Evolutionary conservation across 179 eudicot genomes (phyloP).

Genomic region (Carnegiea gigantea): DNA sequence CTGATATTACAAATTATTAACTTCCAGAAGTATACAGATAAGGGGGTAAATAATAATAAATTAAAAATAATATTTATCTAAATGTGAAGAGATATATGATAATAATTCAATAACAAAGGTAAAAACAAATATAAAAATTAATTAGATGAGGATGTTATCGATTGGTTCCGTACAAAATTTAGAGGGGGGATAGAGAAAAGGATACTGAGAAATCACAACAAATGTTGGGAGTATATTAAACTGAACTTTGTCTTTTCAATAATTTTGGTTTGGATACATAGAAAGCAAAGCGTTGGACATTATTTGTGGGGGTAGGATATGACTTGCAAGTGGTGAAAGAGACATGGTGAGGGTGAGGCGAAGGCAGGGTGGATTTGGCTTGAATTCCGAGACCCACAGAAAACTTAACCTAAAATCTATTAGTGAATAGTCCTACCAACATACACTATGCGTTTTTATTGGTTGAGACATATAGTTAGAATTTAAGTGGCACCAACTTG

Average conservation of each 20-base stretch:
- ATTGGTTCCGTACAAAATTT: neutral
- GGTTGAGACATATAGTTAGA: neutral
- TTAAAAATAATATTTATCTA: too few species aligned
- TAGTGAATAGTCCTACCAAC: neutral
- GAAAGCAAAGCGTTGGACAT: slow-evolving; percentile 6
- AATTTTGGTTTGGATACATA: neutral
- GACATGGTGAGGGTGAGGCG: neutral
- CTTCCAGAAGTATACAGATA: too few species aligned
- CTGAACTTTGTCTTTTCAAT: neutral
- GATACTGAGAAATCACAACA: neutral
- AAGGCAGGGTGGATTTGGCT: neutral
- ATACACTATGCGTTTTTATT: neutral
- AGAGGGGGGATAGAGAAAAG: neutral
- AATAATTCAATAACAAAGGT: too few species aligned
- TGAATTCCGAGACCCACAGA: neutral
- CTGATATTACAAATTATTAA: too few species aligned
- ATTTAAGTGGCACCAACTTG: neutral
- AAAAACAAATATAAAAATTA: neutral
- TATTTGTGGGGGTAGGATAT: neutral
- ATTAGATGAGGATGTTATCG: neutral
- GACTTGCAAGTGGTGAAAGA: neutral
- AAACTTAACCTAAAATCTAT: neutral
- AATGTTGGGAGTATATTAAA: neutral
- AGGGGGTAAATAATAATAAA: too few species aligned
- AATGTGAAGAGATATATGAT: too few species aligned